phyloP scores from a whole-genome alignment of 352 stramenopile genomes.

The Pseudoperonospora humuli region DNA sequence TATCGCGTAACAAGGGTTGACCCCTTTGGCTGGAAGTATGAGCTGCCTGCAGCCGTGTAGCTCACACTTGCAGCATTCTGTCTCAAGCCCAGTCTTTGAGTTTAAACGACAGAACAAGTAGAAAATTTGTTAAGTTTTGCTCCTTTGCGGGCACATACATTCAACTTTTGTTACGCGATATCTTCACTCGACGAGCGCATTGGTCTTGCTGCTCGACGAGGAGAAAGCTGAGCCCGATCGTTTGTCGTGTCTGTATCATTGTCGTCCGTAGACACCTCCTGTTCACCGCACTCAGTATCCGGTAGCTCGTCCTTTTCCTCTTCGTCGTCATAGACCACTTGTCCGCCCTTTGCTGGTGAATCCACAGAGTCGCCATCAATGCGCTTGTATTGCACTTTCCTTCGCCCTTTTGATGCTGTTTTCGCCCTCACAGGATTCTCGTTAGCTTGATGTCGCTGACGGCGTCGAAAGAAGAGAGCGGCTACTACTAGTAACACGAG shows the following conservation, averaged over 20 bases:
- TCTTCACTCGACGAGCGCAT: constrained; percentile 9
- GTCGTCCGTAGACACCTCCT: background rate
- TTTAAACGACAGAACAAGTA: too few species aligned
- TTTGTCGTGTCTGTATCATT: constrained; percentile 4
- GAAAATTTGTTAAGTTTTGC: too few species aligned
- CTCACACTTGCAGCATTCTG: too few species aligned
- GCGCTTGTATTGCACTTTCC: constrained; percentile 23
- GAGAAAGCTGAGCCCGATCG: background rate
- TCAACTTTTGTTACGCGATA: constrained; percentile 15
- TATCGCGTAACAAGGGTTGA: constrained; percentile 15
- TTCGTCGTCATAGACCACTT: constrained; percentile 7
- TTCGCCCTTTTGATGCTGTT: constrained; percentile 7
- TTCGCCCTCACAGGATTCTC: constrained; percentile 10
- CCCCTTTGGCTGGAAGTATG: too few species aligned
- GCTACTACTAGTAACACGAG: constrained; percentile 13
- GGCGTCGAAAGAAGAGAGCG: constrained; percentile 11
- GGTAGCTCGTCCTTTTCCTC: constrained; percentile 10
- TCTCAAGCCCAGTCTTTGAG: too few species aligned
- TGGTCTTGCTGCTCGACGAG: constrained; percentile 9
- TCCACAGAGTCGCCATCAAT: constrained; percentile 9
- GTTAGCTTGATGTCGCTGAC: constrained; percentile 1
- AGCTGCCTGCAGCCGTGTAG: too few species aligned
- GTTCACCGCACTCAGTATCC: constrained; percentile 17
- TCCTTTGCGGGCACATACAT: too few species aligned
- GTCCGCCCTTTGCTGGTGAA: constrained; percentile 2